Base-by-base conservation (phyloP, 306 rosid genomes). In the Prunus mume region DNA sequence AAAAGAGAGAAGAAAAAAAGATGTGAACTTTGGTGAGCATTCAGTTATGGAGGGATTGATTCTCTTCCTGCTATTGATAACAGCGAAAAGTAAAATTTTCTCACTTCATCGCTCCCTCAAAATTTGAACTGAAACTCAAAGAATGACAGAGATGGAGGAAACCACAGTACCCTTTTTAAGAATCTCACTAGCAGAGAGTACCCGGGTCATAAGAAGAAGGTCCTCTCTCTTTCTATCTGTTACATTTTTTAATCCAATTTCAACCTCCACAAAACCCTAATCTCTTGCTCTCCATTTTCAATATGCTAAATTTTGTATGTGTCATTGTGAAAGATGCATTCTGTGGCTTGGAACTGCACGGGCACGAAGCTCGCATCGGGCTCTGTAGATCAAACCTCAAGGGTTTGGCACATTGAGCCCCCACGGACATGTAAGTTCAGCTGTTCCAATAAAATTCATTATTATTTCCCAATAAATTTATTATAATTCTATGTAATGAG, bases 331-430 rank as follows among this genome's bases (percentile, higher is more conserved):
- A 68, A 94, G 97, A 97, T 94, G 28, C 98, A 95, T 84, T 92
- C 95, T 1, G 93, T 92, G 82, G 98, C 97, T 13, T 94, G 98
- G 97, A 92, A 94, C 86, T 94, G 96, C 88, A 69, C 71, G 27
- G 97, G 97, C 76, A 90, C 93, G 54, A 94, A 94, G 88, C 93
- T 94, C 76, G 96, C 98, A 52, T 94, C 97, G 68, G 97, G 98
- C 14, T 94, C 98, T 64, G 98, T 94, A n/a, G 98, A 94, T 83
- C 97, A 94, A 82, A 94, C 97, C 20, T 97, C 98, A 69, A 86
- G 97, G 71, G 84, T 94, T 52, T 94, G 97, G 98, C 91, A 83
- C 49, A 86, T 94, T 80, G 98, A 94, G 60, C 91, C 91, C 91
- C 17, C 96, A 94, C 65, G 95, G 92, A 7, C 97, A 92, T 80